Base-by-base conservation (phyloP, 768 basidiomycete genomes). In the Leccinum rimulosum region DNA sequence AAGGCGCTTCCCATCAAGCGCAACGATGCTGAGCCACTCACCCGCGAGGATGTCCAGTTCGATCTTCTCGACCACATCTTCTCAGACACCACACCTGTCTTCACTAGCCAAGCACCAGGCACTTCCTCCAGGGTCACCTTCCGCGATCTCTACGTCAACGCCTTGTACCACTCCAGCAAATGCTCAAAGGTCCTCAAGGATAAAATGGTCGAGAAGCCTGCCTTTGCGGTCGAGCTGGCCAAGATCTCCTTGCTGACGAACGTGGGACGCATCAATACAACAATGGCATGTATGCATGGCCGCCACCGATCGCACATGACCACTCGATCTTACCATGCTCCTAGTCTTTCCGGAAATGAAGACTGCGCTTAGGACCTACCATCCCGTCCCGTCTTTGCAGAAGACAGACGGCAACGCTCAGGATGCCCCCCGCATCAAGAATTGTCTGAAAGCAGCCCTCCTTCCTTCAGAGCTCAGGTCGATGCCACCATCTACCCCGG, bases 301-400 rank as follows among this genome's bases (percentile, higher is more conserved):
- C 56, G 50, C 54, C 54, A 62, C 58, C n/a, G 58, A 57, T 56
- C 55, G 50, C 47, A 49, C 28, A 35, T 48, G 36, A 22, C 36
- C 38, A 40, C 56, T 62, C 54, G 47, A 56, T 65, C 64, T 73
- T 49, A 71, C 60, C 58, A 53, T 57, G 15, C 52, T 54, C 65
- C 45, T 69, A 93, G 91, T 95, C 77, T 93, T 93, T 71, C 91
- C 91, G 57, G 91, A 93, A 78, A 94, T 95, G 93, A 90, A 91
- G 73, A 95, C 93, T 6, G 89, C 91, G 19, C 77, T 95, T 56
- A 79, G 93, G 68, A 91, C 91, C 55, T 95, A 95, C 72, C 93
- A 95, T 67, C 91, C 93, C 30, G 85, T 93, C 4, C 93, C 93
- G 10, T 89, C 88, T 31, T 76, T 95, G 28, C 93, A 95, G 70